Evolutionary conservation across 257 asterid genomes (phyloP).

Genomic region (Penstemon eatonii): DNA sequence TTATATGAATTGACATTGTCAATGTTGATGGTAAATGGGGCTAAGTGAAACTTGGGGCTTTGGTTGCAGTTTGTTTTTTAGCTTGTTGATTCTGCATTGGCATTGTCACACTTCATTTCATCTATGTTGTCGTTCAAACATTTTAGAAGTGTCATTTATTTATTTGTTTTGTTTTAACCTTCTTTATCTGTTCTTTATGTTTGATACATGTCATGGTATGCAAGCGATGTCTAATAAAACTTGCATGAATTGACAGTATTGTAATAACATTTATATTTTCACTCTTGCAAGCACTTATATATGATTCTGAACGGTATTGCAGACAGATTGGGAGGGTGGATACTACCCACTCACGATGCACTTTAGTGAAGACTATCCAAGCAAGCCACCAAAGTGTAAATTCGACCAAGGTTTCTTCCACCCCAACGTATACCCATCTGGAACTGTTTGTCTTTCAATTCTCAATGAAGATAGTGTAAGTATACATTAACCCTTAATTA

Average conservation of each 20-base stretch:
- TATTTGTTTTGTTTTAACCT: not conserved
- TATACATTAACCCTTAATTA: not conserved
- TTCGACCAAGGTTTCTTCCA: constrained; percentile 76
- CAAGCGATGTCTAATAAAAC: not conserved
- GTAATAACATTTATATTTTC: not conserved
- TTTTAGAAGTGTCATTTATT: not conserved
- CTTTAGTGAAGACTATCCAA: constrained; percentile 72
- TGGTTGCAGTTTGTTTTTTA: not conserved
- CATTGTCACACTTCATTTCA: not conserved
- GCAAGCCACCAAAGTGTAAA: constrained; percentile 79
- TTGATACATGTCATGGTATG: not conserved
- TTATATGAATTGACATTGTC: not conserved
- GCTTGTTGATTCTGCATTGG: not conserved
- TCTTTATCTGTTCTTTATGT: not conserved
- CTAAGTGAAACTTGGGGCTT: not conserved
- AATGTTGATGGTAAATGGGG: not conserved
- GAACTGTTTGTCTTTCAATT: constrained; percentile 74
- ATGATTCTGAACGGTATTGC: constrained; percentile 12
- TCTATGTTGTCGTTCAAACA: not conserved
- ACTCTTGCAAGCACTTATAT: not conserved
- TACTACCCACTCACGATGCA: constrained; percentile 67
- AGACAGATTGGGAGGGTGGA: constrained; percentile 92
- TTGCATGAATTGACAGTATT: not conserved
- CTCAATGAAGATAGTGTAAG: constrained; percentile 80
- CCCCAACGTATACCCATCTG: constrained; percentile 77